Evolutionary conservation across 116 monocot genomes (phyloP).

Genomic region (Cymodocea nodosa): DNA sequence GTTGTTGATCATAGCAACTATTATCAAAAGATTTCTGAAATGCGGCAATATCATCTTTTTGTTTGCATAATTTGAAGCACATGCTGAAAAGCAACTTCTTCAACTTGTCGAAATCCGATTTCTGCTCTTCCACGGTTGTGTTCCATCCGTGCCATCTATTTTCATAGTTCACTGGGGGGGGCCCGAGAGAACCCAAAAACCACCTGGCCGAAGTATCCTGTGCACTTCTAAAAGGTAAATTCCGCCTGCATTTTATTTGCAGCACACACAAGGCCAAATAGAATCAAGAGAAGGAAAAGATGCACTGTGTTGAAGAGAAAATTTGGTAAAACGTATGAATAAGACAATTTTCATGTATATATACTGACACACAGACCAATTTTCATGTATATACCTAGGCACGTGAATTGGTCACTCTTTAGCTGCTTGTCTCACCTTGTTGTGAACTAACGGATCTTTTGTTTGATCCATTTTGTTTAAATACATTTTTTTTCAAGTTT

Average conservation of each 20-base stretch:
- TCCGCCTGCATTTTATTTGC: conserved; percentile 36
- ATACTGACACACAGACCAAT: no score
- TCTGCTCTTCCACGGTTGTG: conserved; percentile 73
- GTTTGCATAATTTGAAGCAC: conserved; percentile 90
- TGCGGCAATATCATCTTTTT: conserved; percentile 84
- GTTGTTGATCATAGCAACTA: conserved; percentile 57
- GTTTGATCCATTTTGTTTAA: no score
- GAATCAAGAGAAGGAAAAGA: background rate
- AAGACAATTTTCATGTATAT: no score
- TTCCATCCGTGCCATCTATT: conserved; percentile 91
- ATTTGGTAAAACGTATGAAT: no score
- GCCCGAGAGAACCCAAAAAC: conserved; percentile 89
- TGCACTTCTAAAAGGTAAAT: conserved; percentile 81
- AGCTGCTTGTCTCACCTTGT: no score
- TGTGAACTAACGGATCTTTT: no score
- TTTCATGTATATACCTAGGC: no score
- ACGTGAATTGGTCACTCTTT: no score
- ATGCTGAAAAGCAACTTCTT: conserved; percentile 70
- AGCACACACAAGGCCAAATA: no score
- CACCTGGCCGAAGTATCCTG: conserved; percentile 78
- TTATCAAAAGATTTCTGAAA: conserved; percentile 75
- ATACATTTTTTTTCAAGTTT: no score
- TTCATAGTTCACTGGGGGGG: conserved; percentile 83
- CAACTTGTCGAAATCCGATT: conserved; percentile 60
- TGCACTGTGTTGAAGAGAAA: background rate